A percentile compares a stretch with the other conserved stretches of the same genome.
Evolutionary conservation across 768 basidiomycete species (phyloP).

Genomic region (Lepiota venenata): DNA sequence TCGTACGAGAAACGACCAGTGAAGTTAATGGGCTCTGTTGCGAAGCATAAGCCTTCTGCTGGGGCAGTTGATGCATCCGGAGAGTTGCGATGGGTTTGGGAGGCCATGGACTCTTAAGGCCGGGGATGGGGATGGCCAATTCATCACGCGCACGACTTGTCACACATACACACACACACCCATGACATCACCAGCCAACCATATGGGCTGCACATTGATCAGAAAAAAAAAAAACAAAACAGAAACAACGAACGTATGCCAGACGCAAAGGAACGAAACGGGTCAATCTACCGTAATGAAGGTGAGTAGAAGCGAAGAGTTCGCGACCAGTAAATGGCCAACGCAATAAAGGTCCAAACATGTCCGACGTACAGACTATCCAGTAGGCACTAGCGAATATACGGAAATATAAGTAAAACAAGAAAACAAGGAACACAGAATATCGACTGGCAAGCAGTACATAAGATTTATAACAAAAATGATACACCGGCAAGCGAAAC

Average conservation of each 20-base stretch:
- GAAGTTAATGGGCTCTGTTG: neutral
- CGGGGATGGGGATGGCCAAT: neutral
- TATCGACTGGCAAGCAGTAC: neutral
- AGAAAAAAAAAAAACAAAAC: no score
- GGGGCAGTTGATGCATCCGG: neutral
- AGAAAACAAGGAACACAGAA: neutral
- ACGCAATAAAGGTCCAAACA: constrained; percentile 3
- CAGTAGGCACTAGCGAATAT: constrained; percentile 10
- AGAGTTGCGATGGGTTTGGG: constrained; percentile 1
- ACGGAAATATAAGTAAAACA: constrained; percentile 8
- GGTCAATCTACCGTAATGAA: neutral
- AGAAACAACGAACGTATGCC: neutral
- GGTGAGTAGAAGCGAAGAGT: neutral
- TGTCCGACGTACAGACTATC: constrained; percentile 4
- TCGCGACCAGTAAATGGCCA: neutral
- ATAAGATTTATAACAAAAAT: constrained; percentile 4
- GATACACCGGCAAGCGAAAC: constrained; percentile 10
- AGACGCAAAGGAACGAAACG: neutral
- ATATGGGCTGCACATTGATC: constrained; percentile 4
- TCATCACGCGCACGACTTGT: neutral
- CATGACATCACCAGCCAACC: neutral
- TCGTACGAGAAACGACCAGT: neutral
- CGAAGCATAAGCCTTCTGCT: neutral
- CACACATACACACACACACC: no score
- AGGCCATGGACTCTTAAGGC: constrained; percentile 7